A percentile compares a stretch with the other conserved stretches of the same genome.
Evolutionary conservation across 1,139 yeast species (phyloP).

Genomic region (Candida mesenterica): DNA sequence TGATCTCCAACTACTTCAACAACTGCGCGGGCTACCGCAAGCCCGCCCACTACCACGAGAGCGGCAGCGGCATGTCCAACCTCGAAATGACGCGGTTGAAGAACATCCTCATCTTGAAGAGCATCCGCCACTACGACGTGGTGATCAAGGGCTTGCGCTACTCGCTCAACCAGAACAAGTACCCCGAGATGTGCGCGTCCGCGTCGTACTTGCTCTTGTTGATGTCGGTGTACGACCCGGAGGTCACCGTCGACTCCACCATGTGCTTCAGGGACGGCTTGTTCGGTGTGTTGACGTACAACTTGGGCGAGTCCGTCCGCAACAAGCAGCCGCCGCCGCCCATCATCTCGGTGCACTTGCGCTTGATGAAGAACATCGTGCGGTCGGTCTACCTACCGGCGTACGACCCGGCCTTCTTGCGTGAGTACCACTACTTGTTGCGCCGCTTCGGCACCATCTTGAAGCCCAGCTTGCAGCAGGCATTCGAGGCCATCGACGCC

Average conservation of each 20-base stretch:
- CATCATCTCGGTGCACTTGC: constrained; percentile 33
- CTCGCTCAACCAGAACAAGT: constrained; percentile 28
- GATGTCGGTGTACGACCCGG: constrained; percentile 47
- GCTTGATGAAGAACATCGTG: constrained; percentile 37
- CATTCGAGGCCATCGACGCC: background rate
- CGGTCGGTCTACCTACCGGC: constrained; percentile 40
- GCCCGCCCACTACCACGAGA: constrained; percentile 9
- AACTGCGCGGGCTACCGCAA: constrained; percentile 14
- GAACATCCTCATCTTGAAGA: constrained; percentile 26
- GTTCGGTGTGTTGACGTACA: constrained; percentile 36
- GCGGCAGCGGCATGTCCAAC: background rate
- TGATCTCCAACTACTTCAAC: constrained; percentile 34
- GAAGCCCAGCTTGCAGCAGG: constrained; percentile 2
- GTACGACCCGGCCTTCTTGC: constrained; percentile 33
- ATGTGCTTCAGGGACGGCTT: constrained; percentile 45
- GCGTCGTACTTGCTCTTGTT: constrained; percentile 41
- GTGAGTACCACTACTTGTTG: constrained; percentile 28
- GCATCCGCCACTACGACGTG: constrained; percentile 38
- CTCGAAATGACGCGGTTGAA: constrained; percentile 15
- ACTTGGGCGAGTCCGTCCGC: constrained; percentile 24
- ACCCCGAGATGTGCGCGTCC: constrained; percentile 36
- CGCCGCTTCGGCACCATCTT: constrained; percentile 19
- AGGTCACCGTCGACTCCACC: constrained; percentile 39
- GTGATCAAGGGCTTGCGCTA: constrained; percentile 36
- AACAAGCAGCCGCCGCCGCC: constrained; percentile 15